Conservation (phyloP, 2,329 filamentous ascomycete species). For the Pseudonectria foliicola region DNA sequence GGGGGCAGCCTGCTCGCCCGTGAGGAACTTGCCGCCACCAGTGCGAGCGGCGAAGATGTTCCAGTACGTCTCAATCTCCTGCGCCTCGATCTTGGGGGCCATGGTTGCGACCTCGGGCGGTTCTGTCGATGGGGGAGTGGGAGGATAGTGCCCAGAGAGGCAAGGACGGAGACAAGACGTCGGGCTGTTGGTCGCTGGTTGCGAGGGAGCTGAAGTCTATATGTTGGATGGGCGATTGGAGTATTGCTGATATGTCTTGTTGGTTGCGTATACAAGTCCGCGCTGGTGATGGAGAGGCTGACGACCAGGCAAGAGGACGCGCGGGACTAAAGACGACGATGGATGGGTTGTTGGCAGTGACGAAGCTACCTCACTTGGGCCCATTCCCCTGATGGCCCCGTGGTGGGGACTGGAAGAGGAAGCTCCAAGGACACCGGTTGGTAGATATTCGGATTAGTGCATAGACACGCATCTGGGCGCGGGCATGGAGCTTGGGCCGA, state of each 20-base stretch:
- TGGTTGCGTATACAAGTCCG: too few relatives aligned
- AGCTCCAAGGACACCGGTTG: slow-evolving; percentile 18
- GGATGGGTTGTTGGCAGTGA: slow-evolving; percentile 17
- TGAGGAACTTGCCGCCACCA: slow-evolving; percentile 52
- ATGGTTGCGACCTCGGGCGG: slow-evolving; percentile 29
- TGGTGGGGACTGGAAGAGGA: neutral
- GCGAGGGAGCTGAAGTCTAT: too few relatives aligned
- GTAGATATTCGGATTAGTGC: slow-evolving; percentile 19
- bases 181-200: too few relatives aligned
- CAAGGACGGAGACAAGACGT: too few relatives aligned
- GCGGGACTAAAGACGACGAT: neutral
- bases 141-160: neutral
- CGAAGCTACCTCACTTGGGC: slow-evolving; percentile 20
- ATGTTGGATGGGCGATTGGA: too few relatives aligned
- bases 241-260: too few relatives aligned
- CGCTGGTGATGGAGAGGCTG: too few relatives aligned
- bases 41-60: slow-evolving; percentile 56
- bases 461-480: slow-evolving; percentile 10
- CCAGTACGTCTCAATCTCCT: slow-evolving; percentile 60
- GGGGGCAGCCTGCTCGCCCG: slow-evolving; percentile 54
- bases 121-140: slow-evolving; percentile 1
- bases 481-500: slow-evolving; percentile 1
- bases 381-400: slow-evolving; percentile 19
- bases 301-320: too few relatives aligned
- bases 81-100: slow-evolving; percentile 54